Conservation (phyloP, 225 moss, liverwort and hornwort species). For the Pleurozium schreberi region DNA sequence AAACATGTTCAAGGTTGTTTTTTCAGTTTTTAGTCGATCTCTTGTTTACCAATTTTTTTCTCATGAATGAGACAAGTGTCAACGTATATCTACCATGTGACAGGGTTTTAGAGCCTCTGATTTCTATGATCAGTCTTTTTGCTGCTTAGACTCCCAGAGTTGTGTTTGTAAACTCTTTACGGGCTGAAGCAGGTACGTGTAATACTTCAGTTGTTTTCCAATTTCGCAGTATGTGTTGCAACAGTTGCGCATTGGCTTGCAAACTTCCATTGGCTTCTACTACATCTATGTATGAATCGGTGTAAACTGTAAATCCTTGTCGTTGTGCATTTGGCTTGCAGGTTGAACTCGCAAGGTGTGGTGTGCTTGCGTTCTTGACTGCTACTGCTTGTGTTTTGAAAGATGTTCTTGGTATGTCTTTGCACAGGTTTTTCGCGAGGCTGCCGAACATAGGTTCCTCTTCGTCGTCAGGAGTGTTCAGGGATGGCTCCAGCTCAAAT, state of each 20-base stretch:
- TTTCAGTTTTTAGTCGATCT: neutral
- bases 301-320: too few species aligned
- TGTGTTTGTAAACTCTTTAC: neutral
- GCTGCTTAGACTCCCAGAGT: neutral
- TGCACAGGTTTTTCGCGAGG: neutral
- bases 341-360: too few species aligned
- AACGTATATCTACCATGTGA: neutral
- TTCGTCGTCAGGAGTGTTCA: neutral
- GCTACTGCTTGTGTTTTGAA: neutral
- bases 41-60: neutral
- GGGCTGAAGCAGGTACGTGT: neutral
- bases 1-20: neutral
- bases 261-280: too few species aligned
- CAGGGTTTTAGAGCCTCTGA: neutral
- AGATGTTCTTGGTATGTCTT: neutral
- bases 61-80: neutral
- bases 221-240: too few species aligned
- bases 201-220: fast-evolving
- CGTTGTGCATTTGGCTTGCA: too few species aligned
- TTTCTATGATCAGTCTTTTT: neutral
- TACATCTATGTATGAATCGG: too few species aligned
- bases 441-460: neutral
- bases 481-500: neutral
- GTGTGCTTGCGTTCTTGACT: neutral
- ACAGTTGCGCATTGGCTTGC: too few species aligned